phyloP scores from a whole-genome alignment of 768 basidiomycete species.

The Calocera viscosa region DNA sequence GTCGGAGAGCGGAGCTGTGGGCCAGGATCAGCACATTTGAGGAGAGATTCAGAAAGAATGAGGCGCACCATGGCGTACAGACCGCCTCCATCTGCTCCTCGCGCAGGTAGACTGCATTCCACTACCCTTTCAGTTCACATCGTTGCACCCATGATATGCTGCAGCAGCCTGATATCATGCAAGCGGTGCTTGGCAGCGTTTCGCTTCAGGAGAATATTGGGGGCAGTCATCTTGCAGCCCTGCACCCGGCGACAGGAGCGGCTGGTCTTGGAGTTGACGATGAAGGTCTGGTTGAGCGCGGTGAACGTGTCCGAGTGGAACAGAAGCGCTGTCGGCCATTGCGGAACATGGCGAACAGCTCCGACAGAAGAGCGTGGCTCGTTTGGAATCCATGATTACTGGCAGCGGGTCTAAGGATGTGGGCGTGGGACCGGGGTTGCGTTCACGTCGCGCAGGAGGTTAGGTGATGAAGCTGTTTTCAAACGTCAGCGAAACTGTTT shows the following conservation, averaged over 20 bases:
- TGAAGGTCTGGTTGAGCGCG: conserved; percentile 17
- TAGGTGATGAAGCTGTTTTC: too few species aligned
- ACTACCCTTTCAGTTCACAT: conserved; percentile 85
- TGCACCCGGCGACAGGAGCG: conserved; percentile 40
- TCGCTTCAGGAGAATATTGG: conserved; percentile 86
- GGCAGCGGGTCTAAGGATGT: too few species aligned
- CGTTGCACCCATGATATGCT: conserved; percentile 99
- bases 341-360: too few species aligned
- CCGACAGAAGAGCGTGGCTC: too few species aligned
- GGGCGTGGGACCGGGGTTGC: too few species aligned
- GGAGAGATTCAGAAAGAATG: conserved; percentile 27
- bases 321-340: too few species aligned
- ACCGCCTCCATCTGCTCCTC: conserved; percentile 99
- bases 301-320: conserved; percentile 15
- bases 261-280: conserved; percentile 21
- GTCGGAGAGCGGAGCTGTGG: conserved; percentile 34
- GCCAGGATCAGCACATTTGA: too few species aligned
- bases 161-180: conserved; percentile 86
- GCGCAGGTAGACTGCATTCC: conserved; percentile 95
- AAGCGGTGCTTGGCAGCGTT: conserved; percentile 95
- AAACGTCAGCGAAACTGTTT: too few species aligned
- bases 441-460: too few species aligned
- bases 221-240: conserved; percentile 53
- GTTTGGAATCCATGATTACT: too few species aligned
- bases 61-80: conserved; percentile 85